A percentile compares a stretch with the other conserved stretches of the same genome.
phyloP scores from a whole-genome alignment of 495 filamentous ascomycete genomes.

The Aspergillus mulundensis region DNA sequence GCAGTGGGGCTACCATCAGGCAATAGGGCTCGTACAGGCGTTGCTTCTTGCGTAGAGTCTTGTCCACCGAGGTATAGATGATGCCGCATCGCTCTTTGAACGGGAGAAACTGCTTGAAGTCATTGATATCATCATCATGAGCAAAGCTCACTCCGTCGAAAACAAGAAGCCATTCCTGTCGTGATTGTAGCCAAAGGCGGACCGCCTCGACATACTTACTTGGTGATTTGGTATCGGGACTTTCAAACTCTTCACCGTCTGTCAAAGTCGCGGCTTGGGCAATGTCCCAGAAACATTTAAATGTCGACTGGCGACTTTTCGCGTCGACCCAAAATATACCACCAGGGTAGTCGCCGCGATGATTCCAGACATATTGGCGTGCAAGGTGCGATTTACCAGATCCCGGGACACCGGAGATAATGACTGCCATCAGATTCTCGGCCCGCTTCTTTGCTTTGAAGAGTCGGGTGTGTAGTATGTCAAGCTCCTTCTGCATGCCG shows the following conservation, averaged over 20 bases:
- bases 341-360: constrained; percentile 62
- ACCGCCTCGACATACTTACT: constrained; percentile 57
- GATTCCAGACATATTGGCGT: constrained; percentile 70
- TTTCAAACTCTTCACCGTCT: constrained; percentile 34
- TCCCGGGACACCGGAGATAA: constrained; percentile 71
- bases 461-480: constrained; percentile 63
- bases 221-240: constrained; percentile 38
- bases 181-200: constrained; percentile 63
- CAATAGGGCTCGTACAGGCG: constrained; percentile 71
- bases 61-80: constrained; percentile 73
- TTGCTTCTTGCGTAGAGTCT: constrained; percentile 61
- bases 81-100: constrained; percentile 64
- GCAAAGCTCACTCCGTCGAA: constrained; percentile 73
- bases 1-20: constrained; percentile 57
- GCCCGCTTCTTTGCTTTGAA: constrained; percentile 58
- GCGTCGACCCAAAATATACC: constrained; percentile 80
- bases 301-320: constrained; percentile 58
- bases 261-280: constrained; percentile 59
- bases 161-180: constrained; percentile 70
- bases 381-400: constrained; percentile 81
- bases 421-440: constrained; percentile 61
- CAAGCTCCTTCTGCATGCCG: constrained; percentile 67
- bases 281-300: constrained; percentile 71
- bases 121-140: constrained; percentile 50
- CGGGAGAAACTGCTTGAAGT: constrained; percentile 63